Percentiles rank a stretch among this genome's conserved stretches.
Conservation (phyloP, 345 rosid species). For the Mallotus nudiflorus region DNA sequence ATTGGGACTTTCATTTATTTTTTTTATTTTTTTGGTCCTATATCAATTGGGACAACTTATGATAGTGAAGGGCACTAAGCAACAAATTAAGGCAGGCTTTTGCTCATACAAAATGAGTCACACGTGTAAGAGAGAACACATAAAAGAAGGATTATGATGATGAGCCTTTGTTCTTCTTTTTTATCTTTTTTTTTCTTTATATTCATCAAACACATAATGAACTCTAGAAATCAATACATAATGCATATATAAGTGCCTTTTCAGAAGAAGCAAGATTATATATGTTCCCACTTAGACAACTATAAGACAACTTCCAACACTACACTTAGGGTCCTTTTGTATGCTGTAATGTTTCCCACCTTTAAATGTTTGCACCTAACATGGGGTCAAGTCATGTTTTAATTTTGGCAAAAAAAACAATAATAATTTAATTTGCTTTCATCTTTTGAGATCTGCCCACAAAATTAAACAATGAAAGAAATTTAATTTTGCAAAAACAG, state of each 20-base stretch:
- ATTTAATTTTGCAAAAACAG: too few species aligned
- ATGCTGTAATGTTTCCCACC: constrained; percentile 47
- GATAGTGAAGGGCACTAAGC: constrained; percentile 5
- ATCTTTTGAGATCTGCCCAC: too few species aligned
- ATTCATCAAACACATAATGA: constrained; percentile 14
- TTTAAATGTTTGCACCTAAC: constrained; percentile 26
- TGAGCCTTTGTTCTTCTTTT: not conserved
- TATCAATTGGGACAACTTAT: constrained; percentile 20
- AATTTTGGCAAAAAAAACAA: too few species aligned
- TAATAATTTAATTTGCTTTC: not conserved
- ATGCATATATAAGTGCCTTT: not conserved
- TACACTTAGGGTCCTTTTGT: constrained; percentile 23
- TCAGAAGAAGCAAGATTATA: constrained; percentile 4
- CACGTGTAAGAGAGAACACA: constrained; percentile 11
- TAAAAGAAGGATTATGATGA: not conserved
- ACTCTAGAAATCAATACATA: too few species aligned
- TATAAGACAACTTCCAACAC: constrained; percentile 24
- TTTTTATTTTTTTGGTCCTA: too few species aligned
- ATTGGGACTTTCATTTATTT: too few species aligned
- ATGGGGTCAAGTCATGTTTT: constrained; percentile 12
- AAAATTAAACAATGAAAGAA: not conserved
- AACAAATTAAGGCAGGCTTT: constrained; percentile 15
- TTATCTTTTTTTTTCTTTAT: constrained; percentile 4
- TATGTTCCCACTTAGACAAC: constrained; percentile 32
- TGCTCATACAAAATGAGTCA: constrained; percentile 3